Conservation (phyloP, 805 yeast genomes). For the Candida schatavii region DNA sequence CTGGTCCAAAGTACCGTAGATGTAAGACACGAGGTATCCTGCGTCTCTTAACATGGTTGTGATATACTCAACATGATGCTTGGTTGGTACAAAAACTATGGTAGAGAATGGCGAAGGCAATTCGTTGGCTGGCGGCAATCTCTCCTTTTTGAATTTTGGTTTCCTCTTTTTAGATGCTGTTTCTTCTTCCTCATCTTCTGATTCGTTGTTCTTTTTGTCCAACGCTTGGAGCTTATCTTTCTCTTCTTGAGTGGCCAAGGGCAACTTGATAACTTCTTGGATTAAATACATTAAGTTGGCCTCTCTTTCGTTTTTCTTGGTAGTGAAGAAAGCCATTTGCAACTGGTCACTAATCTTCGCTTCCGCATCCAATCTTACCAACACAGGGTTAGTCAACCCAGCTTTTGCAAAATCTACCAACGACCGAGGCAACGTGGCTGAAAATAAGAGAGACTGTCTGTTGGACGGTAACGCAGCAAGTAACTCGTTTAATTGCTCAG, state of each 20-base stretch:
- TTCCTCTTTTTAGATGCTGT: slow-evolving; percentile 33
- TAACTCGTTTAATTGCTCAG: slow-evolving; percentile 88
- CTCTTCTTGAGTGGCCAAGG: slow-evolving; percentile 73
- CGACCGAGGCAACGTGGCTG: slow-evolving; percentile 91
- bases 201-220: slow-evolving; percentile 48
- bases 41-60: slow-evolving; percentile 64
- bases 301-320: slow-evolving; percentile 84
- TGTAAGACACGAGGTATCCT: slow-evolving; percentile 85
- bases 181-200: slow-evolving; percentile 52
- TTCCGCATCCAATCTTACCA: slow-evolving; percentile 92
- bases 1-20: slow-evolving; percentile 94
- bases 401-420: slow-evolving; percentile 97
- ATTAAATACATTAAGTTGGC: slow-evolving; percentile 76
- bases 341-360: slow-evolving; percentile 84
- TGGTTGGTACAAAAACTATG: slow-evolving; percentile 91
- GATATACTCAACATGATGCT: slow-evolving; percentile 95
- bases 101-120: slow-evolving; percentile 85
- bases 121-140: slow-evolving; percentile 75
- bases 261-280: slow-evolving; percentile 82
- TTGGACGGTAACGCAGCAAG: slow-evolving; percentile 76
- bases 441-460: slow-evolving; percentile 85
- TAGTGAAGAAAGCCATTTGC: slow-evolving; percentile 82
- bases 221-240: slow-evolving; percentile 48
- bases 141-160: slow-evolving; percentile 46
- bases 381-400: slow-evolving; percentile 86